phyloP scores from a whole-genome alignment of 2,329 filamentous ascomycete genomes.

The Aspergillus aculeatus region DNA sequence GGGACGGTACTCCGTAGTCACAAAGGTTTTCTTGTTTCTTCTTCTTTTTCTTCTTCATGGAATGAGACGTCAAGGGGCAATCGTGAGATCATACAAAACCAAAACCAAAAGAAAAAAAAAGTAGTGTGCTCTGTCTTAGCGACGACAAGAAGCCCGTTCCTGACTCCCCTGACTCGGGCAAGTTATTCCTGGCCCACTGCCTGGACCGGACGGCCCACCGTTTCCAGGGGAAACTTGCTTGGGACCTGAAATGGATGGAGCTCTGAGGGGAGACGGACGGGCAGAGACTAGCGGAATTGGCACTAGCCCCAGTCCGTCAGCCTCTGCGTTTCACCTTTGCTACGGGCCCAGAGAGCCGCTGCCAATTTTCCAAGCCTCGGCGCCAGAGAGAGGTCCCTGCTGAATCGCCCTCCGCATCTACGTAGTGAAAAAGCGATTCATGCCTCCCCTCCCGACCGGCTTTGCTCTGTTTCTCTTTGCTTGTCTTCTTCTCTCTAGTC shows the following conservation, averaged over 20 bases:
- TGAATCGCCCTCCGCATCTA: conserved; percentile 19
- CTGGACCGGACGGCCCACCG: conserved; percentile 5
- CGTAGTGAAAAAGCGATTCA: conserved; percentile 16
- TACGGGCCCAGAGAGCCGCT: conserved; percentile 14
- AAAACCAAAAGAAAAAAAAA: no score
- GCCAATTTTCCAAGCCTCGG: conserved; percentile 11
- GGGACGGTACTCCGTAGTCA: conserved; percentile 1
- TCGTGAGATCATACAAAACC: no score
- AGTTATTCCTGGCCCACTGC: not conserved
- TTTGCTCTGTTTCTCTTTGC: not conserved
- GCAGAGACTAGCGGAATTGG: not conserved
- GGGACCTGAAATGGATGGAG: conserved; percentile 5
- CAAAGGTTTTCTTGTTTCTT: conserved; percentile 4
- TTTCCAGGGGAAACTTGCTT: conserved; percentile 12
- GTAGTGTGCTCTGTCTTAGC: no score
- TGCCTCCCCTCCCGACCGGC: not conserved
- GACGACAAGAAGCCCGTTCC: not conserved
- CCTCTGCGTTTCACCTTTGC: conserved; percentile 16
- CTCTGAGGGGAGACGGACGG: not conserved
- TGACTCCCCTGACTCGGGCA: not conserved
- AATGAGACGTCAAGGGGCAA: not conserved
- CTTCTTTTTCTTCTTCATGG: not conserved
- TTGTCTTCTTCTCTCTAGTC: conserved; percentile 1
- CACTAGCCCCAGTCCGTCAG: conserved; percentile 14
- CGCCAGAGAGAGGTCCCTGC: conserved; percentile 14